Evolutionary conservation across 2,329 filamentous ascomycete species (phyloP).

Genomic region (Macroventuria anomochaeta): DNA sequence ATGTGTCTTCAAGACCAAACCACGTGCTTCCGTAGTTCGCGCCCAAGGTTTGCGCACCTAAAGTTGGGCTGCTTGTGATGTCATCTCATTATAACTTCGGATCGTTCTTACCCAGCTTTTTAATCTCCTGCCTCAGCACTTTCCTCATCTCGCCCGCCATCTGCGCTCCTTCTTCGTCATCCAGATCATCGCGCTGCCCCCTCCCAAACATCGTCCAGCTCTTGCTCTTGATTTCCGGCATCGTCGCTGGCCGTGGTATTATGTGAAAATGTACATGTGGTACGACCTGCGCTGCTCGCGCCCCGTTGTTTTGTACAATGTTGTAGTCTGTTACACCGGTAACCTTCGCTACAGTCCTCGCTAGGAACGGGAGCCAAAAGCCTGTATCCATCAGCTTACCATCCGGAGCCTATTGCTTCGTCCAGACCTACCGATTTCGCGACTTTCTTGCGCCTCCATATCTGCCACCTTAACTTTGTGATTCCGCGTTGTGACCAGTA

Average conservation of each 20-base stretch:
- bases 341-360: conserved; percentile 70
- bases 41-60: too few relatives aligned
- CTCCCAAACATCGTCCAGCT: conserved; percentile 85
- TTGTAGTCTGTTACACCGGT: conserved; percentile 88
- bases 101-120: conserved; percentile 23
- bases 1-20: too few relatives aligned
- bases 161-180: conserved; percentile 72
- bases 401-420: too few relatives aligned
- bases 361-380: conserved; percentile 72
- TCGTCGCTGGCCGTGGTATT: conserved; percentile 74
- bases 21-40: too few relatives aligned
- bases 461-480: conserved; percentile 82
- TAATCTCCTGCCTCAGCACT: conserved; percentile 49
- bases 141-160: conserved; percentile 61
- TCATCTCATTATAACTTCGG: conserved; percentile 2
- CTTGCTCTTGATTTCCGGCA: conserved; percentile 60
- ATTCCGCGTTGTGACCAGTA: conserved; percentile 78
- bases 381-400: conserved; percentile 35
- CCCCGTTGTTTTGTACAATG: conserved; percentile 94
- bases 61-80: too few relatives aligned
- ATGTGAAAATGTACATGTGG: conserved; percentile 95
- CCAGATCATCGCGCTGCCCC: conserved; percentile 74
- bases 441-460: conserved; percentile 67
- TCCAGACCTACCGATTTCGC: conserved; percentile 72
- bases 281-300: conserved; percentile 88